phyloP scores from a whole-genome alignment of 306 rosid genomes.

The peach (Prunus persica) region Prunus_persica_NCBIv2 NC_034014.1:30389501-30390000 shows the following conservation, averaged over 20 bases:
- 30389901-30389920: constrained; percentile 26
- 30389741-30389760: constrained; percentile 29
- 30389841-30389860: constrained; percentile 26
- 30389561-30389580: constrained; percentile 19
- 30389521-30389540: constrained; percentile 32
- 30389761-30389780: constrained; percentile 47
- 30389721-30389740: constrained; percentile 28
- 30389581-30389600: constrained; percentile 13
- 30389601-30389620: constrained; percentile 23
- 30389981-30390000: constrained; percentile 32
- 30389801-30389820: constrained; percentile 42
- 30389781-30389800: constrained; percentile 44
- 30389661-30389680: constrained; percentile 32
- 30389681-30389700: constrained; percentile 24
- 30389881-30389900: constrained; percentile 37
- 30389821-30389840: constrained; percentile 39
- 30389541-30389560: constrained; percentile 34
- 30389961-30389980: constrained; percentile 24
- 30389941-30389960: constrained; percentile 21
- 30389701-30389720: constrained; percentile 34
- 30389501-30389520: constrained; percentile 43
- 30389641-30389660: constrained; percentile 35
- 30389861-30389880: constrained; percentile 38
- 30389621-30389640: constrained; percentile 42
- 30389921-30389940: constrained; percentile 37